Conservation (phyloP, 441 rosid genomes). For the Erodium texanum region DNA sequence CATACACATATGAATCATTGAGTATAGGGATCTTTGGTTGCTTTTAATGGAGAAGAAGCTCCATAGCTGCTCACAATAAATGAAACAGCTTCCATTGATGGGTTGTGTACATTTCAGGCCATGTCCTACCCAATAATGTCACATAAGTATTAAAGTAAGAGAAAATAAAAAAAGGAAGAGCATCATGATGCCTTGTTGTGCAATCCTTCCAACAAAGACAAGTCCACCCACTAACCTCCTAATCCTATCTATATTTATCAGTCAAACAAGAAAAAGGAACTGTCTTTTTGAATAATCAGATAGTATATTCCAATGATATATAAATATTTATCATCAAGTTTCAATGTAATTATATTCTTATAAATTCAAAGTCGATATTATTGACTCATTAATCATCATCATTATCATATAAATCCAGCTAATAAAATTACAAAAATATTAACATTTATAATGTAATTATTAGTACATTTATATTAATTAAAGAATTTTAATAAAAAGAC, state of each 20-base stretch:
- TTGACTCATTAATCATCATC: too few species aligned
- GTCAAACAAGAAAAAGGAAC: neutral
- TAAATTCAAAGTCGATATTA: too few species aligned
- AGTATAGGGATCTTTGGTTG: neutral
- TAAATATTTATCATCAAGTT: too few species aligned
- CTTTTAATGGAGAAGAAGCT: neutral
- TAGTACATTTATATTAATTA: too few species aligned
- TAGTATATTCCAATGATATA: too few species aligned
- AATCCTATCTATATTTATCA: neutral
- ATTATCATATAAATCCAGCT: too few species aligned
- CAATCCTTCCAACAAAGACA: neutral
- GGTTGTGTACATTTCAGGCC: neutral
- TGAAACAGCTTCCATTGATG: neutral
- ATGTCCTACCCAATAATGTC: neutral
- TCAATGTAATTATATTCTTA: too few species aligned
- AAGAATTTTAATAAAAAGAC: too few species aligned
- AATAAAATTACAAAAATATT: too few species aligned
- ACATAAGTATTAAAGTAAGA: neutral
- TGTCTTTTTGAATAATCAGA: too few species aligned
- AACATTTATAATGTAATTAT: too few species aligned
- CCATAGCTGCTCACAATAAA: conserved; percentile 2
- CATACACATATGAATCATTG: too few species aligned
- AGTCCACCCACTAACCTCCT: neutral
- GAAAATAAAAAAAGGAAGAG: neutral
- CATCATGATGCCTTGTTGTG: neutral